Evolutionary conservation across 371 early-diverging fungal genomes (phyloP), one percentile per base, ranked within the genome.

Genomic region (Apophysomyces variabilis): DNA sequence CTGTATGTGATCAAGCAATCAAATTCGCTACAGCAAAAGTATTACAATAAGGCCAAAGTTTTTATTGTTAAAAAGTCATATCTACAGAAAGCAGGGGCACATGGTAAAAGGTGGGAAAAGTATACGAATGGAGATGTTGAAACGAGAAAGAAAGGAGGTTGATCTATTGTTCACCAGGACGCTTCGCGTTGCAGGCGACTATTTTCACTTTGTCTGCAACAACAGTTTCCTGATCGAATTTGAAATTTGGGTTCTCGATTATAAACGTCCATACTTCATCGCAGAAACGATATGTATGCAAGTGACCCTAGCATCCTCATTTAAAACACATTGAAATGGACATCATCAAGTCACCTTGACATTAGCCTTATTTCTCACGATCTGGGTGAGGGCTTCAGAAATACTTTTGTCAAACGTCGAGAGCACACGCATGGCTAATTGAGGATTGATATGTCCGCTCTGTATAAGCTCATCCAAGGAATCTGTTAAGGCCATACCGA

Each of bases 211-310:
- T 93, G 60, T 95, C 94, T 35, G 92, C 91, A 1, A 85, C 75
- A 0, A 95, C 82, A 8, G 71, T 79, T 16, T 95, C 96, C 65
- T 89, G 83, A 39, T 96, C 97, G 66, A 97, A 90, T 57, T 92
- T 89, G 76, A 97, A 93, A 35, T 80, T 90, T 9, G 95, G 93
- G 57, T 92, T 87, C 62, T 92, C 89, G 54, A 97, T 85, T 35
- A 96, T 91, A 80, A 99, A 97, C 0, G 98, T 96, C 96, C 96
- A 96, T 37, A 96, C 97, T 67, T 98, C 98, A 73, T 98, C 96
- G 77, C 96, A 92, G 67, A 93, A 94, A 46, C 96, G 89, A 78
- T 96, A 96, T 16, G 91, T 92, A 67, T 91, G 88, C 69, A 96
- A 83, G 66, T 90, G 91, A 13, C 96, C 97, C 90, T 92, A 68